Percentiles rank a stretch among this genome's conserved stretches.
phyloP scores from a whole-genome alignment of 805 yeast genomes.

The Yarrowia osloensis region DNA sequence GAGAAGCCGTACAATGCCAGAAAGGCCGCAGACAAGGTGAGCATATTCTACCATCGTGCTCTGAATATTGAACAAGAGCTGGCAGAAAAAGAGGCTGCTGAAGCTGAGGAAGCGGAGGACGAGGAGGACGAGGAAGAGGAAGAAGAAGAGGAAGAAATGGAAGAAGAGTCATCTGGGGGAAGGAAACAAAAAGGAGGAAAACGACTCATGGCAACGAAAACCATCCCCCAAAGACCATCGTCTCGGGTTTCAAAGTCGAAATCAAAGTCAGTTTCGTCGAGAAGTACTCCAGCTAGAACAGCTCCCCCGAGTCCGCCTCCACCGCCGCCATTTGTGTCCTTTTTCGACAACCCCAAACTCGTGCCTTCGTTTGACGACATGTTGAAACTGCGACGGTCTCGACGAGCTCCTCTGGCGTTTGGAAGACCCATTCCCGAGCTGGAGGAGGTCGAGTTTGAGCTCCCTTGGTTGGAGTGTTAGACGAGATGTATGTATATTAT shows the following conservation, averaged over 20 bases:
- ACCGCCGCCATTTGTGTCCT: neutral
- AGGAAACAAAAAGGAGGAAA: neutral
- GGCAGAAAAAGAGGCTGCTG: neutral
- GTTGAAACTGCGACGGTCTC: constrained; percentile 1
- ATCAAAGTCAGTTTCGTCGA: neutral
- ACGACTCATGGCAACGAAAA: neutral
- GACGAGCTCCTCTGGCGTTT: constrained; percentile 19
- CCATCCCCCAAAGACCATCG: neutral
- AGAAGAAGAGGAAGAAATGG: constrained; percentile 11
- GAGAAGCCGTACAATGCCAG: constrained; percentile 8
- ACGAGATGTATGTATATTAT: neutral
- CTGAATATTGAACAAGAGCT: neutral
- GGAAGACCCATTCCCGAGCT: constrained; percentile 7
- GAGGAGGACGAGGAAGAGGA: neutral
- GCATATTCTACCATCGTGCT: constrained; percentile 1
- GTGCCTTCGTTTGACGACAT: constrained; percentile 23
- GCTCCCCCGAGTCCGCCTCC: neutral
- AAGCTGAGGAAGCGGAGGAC: neutral
- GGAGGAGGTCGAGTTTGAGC: constrained; percentile 5
- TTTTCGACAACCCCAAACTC: constrained; percentile 18
- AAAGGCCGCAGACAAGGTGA: neutral
- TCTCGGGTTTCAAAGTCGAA: neutral
- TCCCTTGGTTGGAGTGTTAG: constrained; percentile 5
- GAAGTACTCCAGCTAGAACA: neutral
- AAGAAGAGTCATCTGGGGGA: neutral